A percentile compares a stretch with the other conserved stretches of the same genome.
Evolutionary conservation across 2,329 filamentous ascomycete genomes (phyloP).

Genomic region (Pseudogymnoascus sp.): DNA sequence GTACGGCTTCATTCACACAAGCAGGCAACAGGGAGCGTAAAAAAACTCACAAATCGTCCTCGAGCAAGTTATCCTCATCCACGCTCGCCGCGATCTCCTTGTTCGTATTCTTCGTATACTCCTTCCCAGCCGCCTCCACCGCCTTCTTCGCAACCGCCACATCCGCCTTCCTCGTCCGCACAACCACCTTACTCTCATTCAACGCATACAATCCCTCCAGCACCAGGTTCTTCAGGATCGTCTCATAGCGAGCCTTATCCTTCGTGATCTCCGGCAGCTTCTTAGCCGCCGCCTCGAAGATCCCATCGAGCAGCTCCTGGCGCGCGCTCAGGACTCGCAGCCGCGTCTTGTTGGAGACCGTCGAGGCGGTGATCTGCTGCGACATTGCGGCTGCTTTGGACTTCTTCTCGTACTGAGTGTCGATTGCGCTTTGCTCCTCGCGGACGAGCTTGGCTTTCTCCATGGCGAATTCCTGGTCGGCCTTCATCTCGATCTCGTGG

Average conservation of each 20-base stretch:
- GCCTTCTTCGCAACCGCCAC: constrained; percentile 69
- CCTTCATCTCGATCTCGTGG: constrained; percentile 94
- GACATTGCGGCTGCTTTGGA: constrained; percentile 98
- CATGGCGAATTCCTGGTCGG: constrained; percentile 97
- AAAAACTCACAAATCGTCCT: constrained; percentile 70
- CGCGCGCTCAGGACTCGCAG: constrained; percentile 79
- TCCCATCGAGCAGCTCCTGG: constrained; percentile 82
- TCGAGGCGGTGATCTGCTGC: constrained; percentile 96
- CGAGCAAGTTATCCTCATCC: constrained; percentile 71
- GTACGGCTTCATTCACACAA: constrained; percentile 11
- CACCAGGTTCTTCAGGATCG: constrained; percentile 69
- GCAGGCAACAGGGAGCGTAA: neutral
- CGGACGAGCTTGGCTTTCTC: constrained; percentile 98
- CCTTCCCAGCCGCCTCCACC: constrained; percentile 64
- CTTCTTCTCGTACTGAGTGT: constrained; percentile 92
- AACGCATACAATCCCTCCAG: constrained; percentile 87
- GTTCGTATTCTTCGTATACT: constrained; percentile 74
- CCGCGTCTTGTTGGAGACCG: constrained; percentile 90
- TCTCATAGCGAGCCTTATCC: constrained; percentile 69
- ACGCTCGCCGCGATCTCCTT: constrained; percentile 63
- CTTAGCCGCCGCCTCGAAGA: constrained; percentile 75
- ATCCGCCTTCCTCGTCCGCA: constrained; percentile 76
- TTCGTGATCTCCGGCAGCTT: constrained; percentile 60
- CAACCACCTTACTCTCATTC: constrained; percentile 66
- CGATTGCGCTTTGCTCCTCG: constrained; percentile 88